A percentile compares a stretch with the other conserved stretches of the same genome.
These are phyloP conservation scores for Cladophialophora exuberans DNA, from an alignment of 2,329 filamentous ascomycete genomes.

Conservation along the genomic window DNA sequence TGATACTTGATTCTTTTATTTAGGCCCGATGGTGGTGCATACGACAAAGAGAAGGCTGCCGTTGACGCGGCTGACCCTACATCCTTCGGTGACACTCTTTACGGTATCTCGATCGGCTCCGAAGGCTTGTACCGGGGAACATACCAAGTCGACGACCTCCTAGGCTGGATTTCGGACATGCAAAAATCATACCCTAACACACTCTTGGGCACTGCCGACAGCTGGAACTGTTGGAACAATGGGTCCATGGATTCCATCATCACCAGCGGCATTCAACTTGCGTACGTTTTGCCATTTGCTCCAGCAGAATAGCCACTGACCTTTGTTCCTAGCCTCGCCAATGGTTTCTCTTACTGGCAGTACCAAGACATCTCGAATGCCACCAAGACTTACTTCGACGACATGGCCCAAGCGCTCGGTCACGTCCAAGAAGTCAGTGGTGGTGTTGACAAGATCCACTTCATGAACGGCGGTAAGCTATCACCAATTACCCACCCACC, in stretches of 20 bases:
- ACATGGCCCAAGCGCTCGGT: conserved; percentile 65
- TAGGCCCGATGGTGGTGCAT: conserved; percentile 67
- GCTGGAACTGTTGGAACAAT: conserved; percentile 73
- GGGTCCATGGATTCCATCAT: conserved; percentile 69
- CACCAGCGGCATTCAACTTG: conserved; percentile 61
- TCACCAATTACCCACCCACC: neutral
- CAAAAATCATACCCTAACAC: conserved; percentile 58
- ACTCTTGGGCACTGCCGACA: conserved; percentile 69
- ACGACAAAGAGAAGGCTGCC: conserved; percentile 63
- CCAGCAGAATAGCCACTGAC: conserved; percentile 3
- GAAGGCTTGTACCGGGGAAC: conserved; percentile 72
- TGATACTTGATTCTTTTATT: conserved; percentile 1
- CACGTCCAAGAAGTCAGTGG: conserved; percentile 65
- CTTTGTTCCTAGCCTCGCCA: conserved; percentile 53
- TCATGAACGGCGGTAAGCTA: conserved; percentile 68
- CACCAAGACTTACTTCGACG: conserved; percentile 67
- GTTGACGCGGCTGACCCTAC: conserved; percentile 49
- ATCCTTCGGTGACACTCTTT: conserved; percentile 61
- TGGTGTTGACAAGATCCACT: conserved; percentile 58
- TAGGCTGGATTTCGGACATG: conserved; percentile 65
- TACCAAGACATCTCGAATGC: conserved; percentile 61
- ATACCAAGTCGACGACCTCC: conserved; percentile 63
- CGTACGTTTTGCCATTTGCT: conserved; percentile 43
- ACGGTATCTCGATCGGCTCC: conserved; percentile 71
- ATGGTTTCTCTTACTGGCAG: conserved; percentile 77